Evolutionary conservation across 106 monocot genomes (phyloP).

Genomic region (Allium fistulosum): DNA sequence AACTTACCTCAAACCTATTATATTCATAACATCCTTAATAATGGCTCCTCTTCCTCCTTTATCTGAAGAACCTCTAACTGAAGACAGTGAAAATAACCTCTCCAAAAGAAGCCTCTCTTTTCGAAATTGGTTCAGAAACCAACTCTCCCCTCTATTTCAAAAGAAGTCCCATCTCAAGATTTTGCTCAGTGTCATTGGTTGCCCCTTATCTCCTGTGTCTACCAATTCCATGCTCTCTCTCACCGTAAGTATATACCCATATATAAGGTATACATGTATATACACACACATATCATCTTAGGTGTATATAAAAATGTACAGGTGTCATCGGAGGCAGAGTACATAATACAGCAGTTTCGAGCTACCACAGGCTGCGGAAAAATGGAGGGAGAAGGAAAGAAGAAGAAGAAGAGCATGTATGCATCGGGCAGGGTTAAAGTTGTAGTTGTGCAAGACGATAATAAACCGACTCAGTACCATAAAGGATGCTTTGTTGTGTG

Average conservation of each 20-base stretch:
- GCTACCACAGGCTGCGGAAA: slow-evolving; percentile 54
- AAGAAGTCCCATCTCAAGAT: slow-evolving; percentile 36
- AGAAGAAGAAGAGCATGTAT: slow-evolving; percentile 54
- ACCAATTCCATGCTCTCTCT: slow-evolving; percentile 7
- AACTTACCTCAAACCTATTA: too few species aligned
- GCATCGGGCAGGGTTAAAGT: slow-evolving; percentile 51
- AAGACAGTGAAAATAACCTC: slow-evolving; percentile 17
- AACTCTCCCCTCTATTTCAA: slow-evolving; percentile 23
- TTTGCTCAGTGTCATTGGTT: slow-evolving; percentile 74
- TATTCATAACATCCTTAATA: not conserved
- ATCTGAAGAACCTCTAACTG: slow-evolving; percentile 55
- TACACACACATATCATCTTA: not conserved
- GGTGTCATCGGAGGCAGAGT: slow-evolving; percentile 65
- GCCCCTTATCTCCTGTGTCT: slow-evolving; percentile 82
- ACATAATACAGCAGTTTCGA: slow-evolving; percentile 70
- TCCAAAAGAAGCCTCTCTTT: slow-evolving; percentile 26
- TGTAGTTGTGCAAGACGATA: slow-evolving; percentile 16
- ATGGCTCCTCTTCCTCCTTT: slow-evolving; percentile 59
- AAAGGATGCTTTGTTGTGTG: slow-evolving; percentile 75
- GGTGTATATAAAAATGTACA: slow-evolving; percentile 11
- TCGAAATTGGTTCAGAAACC: slow-evolving; percentile 38
- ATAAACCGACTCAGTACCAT: slow-evolving; percentile 9
- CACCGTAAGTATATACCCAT: not conserved
- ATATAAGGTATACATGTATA: too few species aligned
- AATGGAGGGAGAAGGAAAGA: slow-evolving; percentile 18